Conservation (phyloP, 108 stramenopile genomes). For the Nannochloropsis granulata region DNA sequence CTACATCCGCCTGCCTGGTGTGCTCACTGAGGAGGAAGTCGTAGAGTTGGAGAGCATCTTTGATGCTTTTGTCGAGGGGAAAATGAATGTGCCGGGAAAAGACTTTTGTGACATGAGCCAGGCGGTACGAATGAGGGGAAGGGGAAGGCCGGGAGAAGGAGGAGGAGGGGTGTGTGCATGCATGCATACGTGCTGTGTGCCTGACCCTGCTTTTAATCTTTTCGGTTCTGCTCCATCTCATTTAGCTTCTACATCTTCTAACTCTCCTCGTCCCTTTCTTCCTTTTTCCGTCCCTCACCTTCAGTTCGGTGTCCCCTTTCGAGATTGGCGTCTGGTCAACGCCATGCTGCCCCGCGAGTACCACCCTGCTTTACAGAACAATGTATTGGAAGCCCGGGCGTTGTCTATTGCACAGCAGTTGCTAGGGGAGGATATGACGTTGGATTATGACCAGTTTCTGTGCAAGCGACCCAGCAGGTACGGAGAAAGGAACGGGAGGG, state of each 20-base stretch:
- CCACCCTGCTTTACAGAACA: constrained; percentile 36
- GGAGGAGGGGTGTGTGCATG: not conserved
- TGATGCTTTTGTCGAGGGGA: constrained; percentile 38
- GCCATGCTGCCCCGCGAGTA: constrained; percentile 47
- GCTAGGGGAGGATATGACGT: constrained; percentile 38
- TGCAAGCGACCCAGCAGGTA: constrained; percentile 40
- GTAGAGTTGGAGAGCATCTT: constrained; percentile 36
- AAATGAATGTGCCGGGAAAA: constrained; percentile 44
- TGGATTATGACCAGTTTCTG: constrained; percentile 47
- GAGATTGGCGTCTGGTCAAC: constrained; percentile 45
- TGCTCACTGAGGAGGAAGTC: constrained; percentile 47
- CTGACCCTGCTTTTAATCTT: not conserved
- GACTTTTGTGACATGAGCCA: constrained; percentile 53
- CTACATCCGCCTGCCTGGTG: constrained; percentile 38
- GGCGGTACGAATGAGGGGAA: not conserved
- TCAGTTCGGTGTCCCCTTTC: constrained; percentile 45
- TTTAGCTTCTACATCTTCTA: not conserved
- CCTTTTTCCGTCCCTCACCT: not conserved
- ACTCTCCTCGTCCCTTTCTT: not conserved
- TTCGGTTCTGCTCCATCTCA: not conserved
- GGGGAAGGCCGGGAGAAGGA: not conserved
- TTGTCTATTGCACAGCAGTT: constrained; percentile 38
- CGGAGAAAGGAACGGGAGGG: not conserved
- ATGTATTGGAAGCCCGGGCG: constrained; percentile 43
- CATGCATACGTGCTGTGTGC: not conserved